A percentile compares a stretch with the other conserved stretches of the same genome.
These are phyloP conservation scores for Conidiobolus incongruus DNA, from an alignment of 371 early-diverging fungal species.

Conservation along the genomic window DNA sequence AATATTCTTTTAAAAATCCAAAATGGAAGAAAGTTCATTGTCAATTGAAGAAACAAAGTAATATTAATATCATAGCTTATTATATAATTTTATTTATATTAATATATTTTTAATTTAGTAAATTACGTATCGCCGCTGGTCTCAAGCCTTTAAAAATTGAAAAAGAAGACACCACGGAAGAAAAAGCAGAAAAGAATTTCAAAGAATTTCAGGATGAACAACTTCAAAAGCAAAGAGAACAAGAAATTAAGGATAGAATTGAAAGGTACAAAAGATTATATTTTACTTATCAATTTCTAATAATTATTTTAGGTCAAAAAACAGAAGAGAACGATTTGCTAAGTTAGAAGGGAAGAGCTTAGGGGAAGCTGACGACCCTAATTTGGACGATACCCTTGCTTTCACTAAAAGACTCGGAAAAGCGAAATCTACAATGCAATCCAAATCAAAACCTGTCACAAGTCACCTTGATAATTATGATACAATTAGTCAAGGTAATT, in stretches of 20 bases:
- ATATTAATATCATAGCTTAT: no score
- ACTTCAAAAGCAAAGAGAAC: conserved; percentile 17
- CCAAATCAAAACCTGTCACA: conserved; percentile 9
- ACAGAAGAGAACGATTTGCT: conserved; percentile 22
- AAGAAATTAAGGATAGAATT: conserved; percentile 21
- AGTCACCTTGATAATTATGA: not conserved
- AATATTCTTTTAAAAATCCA: not conserved
- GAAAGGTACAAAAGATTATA: conserved; percentile 16
- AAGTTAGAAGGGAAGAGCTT: conserved; percentile 44
- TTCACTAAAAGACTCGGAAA: conserved; percentile 17
- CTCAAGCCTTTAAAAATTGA: conserved; percentile 32
- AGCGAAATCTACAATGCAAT: conserved; percentile 22
- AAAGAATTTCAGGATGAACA: conserved; percentile 21
- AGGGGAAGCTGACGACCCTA: conserved; percentile 34
- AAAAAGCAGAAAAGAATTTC: conserved; percentile 39
- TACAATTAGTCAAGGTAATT: conserved; percentile 5
- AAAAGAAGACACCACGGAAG: conserved; percentile 17
- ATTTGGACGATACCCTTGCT: conserved; percentile 35
- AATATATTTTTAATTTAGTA: conserved; percentile 11
- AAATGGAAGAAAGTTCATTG: not conserved
- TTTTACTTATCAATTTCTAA: not conserved
- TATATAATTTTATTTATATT: not conserved
- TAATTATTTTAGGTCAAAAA: conserved; percentile 20
- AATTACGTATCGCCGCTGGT: conserved; percentile 40
- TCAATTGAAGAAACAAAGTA: conserved; percentile 1